Evolutionary conservation across 1,139 yeast species (phyloP), one percentile per base, ranked within the genome.

Genomic region (Geotrichum macrosporum): DNA sequence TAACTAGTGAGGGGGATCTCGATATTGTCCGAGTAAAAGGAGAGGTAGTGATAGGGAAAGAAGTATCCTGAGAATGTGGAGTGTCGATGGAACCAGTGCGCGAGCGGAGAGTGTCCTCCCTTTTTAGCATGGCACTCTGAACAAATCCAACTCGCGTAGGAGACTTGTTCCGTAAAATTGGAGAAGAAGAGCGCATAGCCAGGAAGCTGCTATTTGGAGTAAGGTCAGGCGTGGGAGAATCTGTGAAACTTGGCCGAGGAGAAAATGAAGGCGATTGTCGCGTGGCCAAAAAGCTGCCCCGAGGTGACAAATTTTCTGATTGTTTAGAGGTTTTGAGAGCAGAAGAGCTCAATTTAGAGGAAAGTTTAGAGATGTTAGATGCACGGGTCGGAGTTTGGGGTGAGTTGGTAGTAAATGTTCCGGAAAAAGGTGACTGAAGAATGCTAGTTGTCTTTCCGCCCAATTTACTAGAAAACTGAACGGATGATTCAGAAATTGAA

Each of bases 111-210:
- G 57, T 54, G n/a, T 50, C 54, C 35, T 58, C 63, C 10, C 63
- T 53, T 34, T 55, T 57, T 27, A 59, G 51, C 55, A 62, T 48
- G 18, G 66, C 66, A 30, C 64, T 59, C 27, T 60, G 62, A 10
- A 62, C 58, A 48, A 62, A 62, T 13, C 62, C 59, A 9, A 57
- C 64, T 33, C 57, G 41, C 22, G 18, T 15, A 3, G 41, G 41
- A 2, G 41, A 37, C 3, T 19, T 35, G 2, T 31, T 5, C n/a
- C 41, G 34, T 4, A 36, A 26, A 10, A 35, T 30, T 2, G 48
- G 21, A 8, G 32, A 10, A 12, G 39, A n/a, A 1, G 41, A 16
- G 18, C 48, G 20, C 4, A 41, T 29, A 6, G 48, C 48, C 36
- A 45, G 24, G 18, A 45, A 45, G 15, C 44, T 45, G 13, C 48